Evolutionary conservation across 768 basidiomycete species (phyloP).

Genomic region (Neoboletus brunneissimus): DNA sequence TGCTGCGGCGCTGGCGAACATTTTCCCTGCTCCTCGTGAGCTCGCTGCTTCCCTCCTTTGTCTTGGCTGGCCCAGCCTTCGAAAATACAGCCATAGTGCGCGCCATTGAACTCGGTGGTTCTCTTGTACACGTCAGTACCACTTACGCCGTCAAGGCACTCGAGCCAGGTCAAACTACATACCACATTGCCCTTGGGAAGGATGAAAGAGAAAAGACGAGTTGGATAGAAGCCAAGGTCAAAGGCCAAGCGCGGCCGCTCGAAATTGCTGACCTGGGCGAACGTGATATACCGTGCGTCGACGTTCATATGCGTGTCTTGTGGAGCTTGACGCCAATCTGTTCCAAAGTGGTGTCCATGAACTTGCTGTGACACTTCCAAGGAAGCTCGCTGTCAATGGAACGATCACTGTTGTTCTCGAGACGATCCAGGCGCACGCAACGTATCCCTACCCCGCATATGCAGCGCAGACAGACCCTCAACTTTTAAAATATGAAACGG

Average conservation of each 20-base stretch:
- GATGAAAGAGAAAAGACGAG: conserved; percentile 66
- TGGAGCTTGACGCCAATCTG: conserved; percentile 20
- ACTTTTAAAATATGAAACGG: conserved; percentile 70
- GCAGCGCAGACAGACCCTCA: conserved; percentile 78
- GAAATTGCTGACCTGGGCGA: conserved; percentile 46
- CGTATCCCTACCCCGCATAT: conserved; percentile 69
- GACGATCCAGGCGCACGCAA: conserved; percentile 74
- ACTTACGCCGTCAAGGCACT: conserved; percentile 82
- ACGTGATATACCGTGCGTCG: conserved; percentile 52
- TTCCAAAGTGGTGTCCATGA: conserved; percentile 44
- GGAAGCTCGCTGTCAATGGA: conserved; percentile 52
- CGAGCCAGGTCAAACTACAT: conserved; percentile 55
- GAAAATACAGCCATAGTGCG: conserved; percentile 90
- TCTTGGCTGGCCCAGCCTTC: conserved; percentile 53
- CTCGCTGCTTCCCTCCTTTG: conserved; percentile 40
- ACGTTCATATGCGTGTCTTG: conserved; percentile 2
- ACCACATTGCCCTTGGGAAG: conserved; percentile 64
- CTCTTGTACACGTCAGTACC: conserved; percentile 84
- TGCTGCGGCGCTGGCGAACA: conserved; percentile 46
- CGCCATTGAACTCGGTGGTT: conserved; percentile 85
- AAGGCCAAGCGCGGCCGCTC: conserved; percentile 60
- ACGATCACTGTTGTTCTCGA: conserved; percentile 77
- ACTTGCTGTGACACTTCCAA: conserved; percentile 64
- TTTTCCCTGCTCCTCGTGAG: conserved; percentile 44
- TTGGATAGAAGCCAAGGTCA: conserved; percentile 79